Conservation (phyloP, 345 rosid species). For the Euphorbia pulcherrima region DNA sequence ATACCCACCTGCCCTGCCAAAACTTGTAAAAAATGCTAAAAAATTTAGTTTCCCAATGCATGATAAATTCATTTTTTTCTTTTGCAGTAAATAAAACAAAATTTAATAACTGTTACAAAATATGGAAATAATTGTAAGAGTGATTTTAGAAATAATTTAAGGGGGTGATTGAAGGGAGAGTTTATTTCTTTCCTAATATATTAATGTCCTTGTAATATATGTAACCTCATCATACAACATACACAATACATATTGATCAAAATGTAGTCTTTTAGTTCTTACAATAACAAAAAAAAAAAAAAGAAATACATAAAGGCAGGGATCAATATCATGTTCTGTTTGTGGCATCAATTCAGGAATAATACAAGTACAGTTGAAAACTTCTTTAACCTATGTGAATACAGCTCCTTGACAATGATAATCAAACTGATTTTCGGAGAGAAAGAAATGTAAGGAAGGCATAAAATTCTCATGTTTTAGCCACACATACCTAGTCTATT, state of each 20-base stretch:
- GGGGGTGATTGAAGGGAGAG: no score
- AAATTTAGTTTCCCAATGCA: neutral
- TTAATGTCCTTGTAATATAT: no score
- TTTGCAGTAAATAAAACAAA: neutral
- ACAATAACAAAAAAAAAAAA: no score
- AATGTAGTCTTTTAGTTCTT: no score
- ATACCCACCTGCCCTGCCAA: neutral
- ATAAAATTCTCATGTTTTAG: neutral
- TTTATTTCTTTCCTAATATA: no score
- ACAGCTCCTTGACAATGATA: neutral
- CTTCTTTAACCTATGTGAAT: neutral
- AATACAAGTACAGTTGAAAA: no score
- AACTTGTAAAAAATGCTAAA: neutral
- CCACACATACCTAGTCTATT: conserved; percentile 28
- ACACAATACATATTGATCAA: no score
- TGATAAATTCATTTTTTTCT: neutral
- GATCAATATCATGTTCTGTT: neutral
- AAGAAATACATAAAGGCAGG: neutral
- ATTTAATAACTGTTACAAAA: neutral
- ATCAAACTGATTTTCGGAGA: neutral
- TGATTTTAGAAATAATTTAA: no score
- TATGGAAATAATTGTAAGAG: no score
- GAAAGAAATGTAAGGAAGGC: neutral
- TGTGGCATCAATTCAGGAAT: neutral
- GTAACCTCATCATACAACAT: no score